Base-by-base conservation (phyloP, 306 rosid genomes). In the Pterocarpus macrocarpus region DNA sequence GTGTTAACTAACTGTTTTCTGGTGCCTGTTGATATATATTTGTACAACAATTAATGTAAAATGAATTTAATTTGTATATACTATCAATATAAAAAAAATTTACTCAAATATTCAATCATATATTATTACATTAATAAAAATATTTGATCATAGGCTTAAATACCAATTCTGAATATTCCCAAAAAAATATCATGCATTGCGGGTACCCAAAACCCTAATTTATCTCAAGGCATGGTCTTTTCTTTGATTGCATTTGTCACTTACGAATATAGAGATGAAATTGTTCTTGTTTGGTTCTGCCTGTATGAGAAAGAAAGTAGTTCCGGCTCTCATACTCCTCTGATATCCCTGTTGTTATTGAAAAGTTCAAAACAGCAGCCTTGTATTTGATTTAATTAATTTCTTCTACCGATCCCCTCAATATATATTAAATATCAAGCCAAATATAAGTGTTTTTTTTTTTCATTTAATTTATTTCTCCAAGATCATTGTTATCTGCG, bases 121-220 rank as follows among this genome's bases (percentile, higher is more conserved):
- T 22, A 22, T 22, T 22, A 22, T 1, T 22, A 22, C 28, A 22
- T 22, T 22, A 22, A 22, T 22, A 0, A 22, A 22, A 22, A 22
- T 22, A 22, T 22, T 22, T 38, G 41, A 38, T 38, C 6, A 38
- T 5, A 0, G 41, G 41, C 6, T 38, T 38, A 38, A 6, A 38
- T 38, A 38, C 6, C 0, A 38, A 38, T 6, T 38, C 41, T 38
- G 41, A 22, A 22, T 38, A 38, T 38, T 38, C 5, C 6, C 7
- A 38, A 4, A 3, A 38, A 38, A 38, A 38, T 4, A 38, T 6
- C 41, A 38, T 38, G 5, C 5, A 38, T 47, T 47, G 3, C 12
- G 13, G 13, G 50, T 47, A 1, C 53, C 11, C 53, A 47, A 47
- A 79, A 80, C 78, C 83, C 56, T 80, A 62, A 72, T 61, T 71